These are phyloP conservation scores for Lactarius tabidus DNA, from an alignment of 768 basidiomycete species.

Conservation along the genomic window DNA sequence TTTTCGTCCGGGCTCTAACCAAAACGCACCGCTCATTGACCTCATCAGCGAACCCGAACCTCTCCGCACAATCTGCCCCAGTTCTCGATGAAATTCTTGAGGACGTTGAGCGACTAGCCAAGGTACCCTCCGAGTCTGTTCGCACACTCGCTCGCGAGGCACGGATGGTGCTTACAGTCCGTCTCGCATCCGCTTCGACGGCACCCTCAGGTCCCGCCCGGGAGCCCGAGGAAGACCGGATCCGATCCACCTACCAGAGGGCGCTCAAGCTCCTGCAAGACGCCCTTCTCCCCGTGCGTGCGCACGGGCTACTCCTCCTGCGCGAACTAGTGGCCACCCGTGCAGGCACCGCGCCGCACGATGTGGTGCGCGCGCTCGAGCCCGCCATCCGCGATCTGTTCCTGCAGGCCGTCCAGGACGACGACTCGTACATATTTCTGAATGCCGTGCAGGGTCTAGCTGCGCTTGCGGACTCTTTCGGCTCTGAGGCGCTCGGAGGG, in stretches of 20 bases:
- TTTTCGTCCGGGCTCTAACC: background rate
- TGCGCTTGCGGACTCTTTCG: conserved; percentile 76
- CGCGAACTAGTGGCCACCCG: conserved; percentile 63
- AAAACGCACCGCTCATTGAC: background rate
- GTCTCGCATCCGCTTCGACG: conserved; percentile 58
- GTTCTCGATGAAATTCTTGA: conserved; percentile 68
- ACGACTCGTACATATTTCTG: conserved; percentile 93
- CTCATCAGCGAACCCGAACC: conserved; percentile 45
- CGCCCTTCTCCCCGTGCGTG: conserved; percentile 88
- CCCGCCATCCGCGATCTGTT: conserved; percentile 88
- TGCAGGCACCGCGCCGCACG: conserved; percentile 27
- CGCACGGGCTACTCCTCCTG: conserved; percentile 82
- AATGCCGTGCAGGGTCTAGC: conserved; percentile 89
- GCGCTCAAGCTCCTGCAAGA: conserved; percentile 87
- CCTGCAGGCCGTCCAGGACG: conserved; percentile 77
- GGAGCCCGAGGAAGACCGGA: conserved; percentile 42
- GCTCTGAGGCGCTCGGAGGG: conserved; percentile 62
- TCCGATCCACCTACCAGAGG: conserved; percentile 61
- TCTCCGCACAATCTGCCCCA: conserved; percentile 58
- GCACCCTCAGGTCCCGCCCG: conserved; percentile 34
- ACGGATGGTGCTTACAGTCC: conserved; percentile 76
- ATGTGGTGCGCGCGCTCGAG: conserved; percentile 57
- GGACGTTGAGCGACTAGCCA: conserved; percentile 55
- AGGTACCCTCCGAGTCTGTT: conserved; percentile 44
- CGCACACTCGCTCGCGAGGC: conserved; percentile 71